Evolutionary conservation across 768 basidiomycete genomes (phyloP), one percentile per base, ranked within the genome.

Genomic region (Mycena vulgaris): DNA sequence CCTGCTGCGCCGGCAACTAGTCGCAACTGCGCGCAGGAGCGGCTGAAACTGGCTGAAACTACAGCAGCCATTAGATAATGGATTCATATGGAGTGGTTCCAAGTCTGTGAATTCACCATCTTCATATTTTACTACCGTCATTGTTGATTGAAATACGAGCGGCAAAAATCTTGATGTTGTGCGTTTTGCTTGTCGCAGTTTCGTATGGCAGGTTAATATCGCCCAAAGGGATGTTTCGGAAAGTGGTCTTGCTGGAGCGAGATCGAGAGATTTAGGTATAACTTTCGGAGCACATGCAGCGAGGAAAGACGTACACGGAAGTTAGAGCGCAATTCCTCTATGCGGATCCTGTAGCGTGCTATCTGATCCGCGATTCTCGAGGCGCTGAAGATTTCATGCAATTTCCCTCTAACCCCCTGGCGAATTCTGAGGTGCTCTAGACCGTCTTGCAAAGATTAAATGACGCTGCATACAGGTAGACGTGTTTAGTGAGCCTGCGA

Each of bases 141-240:
- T 61, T 14, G n/a, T 1, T 8, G 37, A 35, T 23, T 0, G 52
- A 53, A 23, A 68, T 57, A 6, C 59, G 66, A 30, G 66, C 66
- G 25, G 66, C 48, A 28, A 68, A 68, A 13, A 68, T 17, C 31
- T 61, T 68, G 51, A 68, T 39, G 28, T 61, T 68, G 51, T 55
- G 19, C 28, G 55, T 33, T 19, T 19, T 28, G 33, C 30, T 61
- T 14, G 23, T n/a, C 37, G 58, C 21, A 1, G 33, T 45, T 31
- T 68, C 66, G 21, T 68, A 48, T 8, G 61, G 35, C 23, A 68
- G 66, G 28, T 68, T 68, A 21, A 68, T 68, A 17, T 68, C 59
- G 5, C 66, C 66, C 51, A 68, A n/a, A 13, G 59, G 33, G 11
- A 68, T 28, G 21, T 27, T 37, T 2, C 66, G 49, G n/a, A 8